Evolutionary conservation across 345 rosid species (phyloP).

Genomic region (Hibiscus tridactylites): DNA sequence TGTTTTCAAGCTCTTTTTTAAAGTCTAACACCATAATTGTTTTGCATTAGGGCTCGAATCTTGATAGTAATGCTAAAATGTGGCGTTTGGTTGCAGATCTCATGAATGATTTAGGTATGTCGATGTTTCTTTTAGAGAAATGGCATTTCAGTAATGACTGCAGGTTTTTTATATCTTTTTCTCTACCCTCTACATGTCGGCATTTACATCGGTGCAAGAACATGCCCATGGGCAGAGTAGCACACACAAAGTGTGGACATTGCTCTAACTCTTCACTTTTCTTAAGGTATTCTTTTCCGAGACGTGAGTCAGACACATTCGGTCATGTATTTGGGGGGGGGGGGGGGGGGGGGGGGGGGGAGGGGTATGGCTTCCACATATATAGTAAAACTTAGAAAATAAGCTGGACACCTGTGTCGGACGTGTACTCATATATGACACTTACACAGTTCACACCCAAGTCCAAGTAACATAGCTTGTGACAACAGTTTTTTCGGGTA

Average conservation of each 20-base stretch:
- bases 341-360: too few relatives aligned
- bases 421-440: too few relatives aligned
- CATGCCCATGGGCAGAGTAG: background rate
- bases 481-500: background rate
- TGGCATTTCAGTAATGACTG: background rate
- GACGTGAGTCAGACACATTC: too few relatives aligned
- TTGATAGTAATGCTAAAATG: constrained; percentile 91
- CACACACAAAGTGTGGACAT: background rate
- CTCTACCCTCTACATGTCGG: background rate
- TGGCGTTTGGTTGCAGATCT: constrained; percentile 96
- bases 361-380: too few relatives aligned
- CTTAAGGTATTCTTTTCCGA: too few relatives aligned
- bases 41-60: constrained; percentile 67
- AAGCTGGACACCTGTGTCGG: too few relatives aligned
- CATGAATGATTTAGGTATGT: constrained; percentile 89
- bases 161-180: background rate
- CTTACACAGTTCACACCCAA: too few relatives aligned
- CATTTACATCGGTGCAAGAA: background rate
- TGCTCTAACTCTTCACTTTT: background rate
- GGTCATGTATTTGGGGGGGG: too few relatives aligned
- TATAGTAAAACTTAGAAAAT: too few relatives aligned
- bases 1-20: background rate
- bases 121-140: background rate
- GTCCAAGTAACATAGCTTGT: background rate
- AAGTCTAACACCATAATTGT: background rate